Conservation (phyloP, 2,329 filamentous ascomycete species). For the Zymoseptoria brevis region DNA sequence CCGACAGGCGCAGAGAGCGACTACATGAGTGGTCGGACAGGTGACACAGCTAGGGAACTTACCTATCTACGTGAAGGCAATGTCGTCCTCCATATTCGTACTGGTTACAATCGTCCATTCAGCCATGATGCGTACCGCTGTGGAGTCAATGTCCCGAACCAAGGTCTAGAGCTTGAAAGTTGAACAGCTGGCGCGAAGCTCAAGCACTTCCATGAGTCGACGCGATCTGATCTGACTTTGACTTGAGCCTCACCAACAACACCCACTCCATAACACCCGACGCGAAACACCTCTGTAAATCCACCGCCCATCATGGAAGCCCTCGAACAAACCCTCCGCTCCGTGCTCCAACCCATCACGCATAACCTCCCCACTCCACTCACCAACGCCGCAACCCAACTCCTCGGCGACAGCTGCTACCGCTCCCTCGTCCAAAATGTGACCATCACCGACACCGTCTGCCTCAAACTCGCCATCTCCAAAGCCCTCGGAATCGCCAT, state of each 20-base stretch:
- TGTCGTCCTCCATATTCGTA: too few species aligned
- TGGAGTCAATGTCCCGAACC: not conserved
- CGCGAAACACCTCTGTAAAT: not conserved
- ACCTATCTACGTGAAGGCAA: too few species aligned
- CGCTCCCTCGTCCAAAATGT: constrained; percentile 76
- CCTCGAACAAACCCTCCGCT: constrained; percentile 37
- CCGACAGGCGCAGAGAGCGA: too few species aligned
- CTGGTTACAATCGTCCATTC: not conserved
- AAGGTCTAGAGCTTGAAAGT: not conserved
- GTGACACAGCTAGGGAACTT: too few species aligned
- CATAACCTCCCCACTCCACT: constrained; percentile 58
- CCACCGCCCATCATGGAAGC: constrained; percentile 35
- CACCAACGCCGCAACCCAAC: constrained; percentile 63
- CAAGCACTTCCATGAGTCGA: not conserved
- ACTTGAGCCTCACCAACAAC: not conserved
- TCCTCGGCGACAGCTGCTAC: constrained; percentile 82
- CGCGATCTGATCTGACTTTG: not conserved
- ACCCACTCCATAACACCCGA: not conserved
- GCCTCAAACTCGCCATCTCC: constrained; percentile 81
- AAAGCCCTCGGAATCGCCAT: constrained; percentile 92
- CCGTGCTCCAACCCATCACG: constrained; percentile 37
- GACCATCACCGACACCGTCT: constrained; percentile 66
- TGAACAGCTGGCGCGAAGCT: not conserved
- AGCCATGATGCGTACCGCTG: too few species aligned
- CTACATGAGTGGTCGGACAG: too few species aligned